These are phyloP conservation scores for Candolleomyces eurysporus DNA, from an alignment of 768 basidiomycete species.

Conservation along the genomic window DNA sequence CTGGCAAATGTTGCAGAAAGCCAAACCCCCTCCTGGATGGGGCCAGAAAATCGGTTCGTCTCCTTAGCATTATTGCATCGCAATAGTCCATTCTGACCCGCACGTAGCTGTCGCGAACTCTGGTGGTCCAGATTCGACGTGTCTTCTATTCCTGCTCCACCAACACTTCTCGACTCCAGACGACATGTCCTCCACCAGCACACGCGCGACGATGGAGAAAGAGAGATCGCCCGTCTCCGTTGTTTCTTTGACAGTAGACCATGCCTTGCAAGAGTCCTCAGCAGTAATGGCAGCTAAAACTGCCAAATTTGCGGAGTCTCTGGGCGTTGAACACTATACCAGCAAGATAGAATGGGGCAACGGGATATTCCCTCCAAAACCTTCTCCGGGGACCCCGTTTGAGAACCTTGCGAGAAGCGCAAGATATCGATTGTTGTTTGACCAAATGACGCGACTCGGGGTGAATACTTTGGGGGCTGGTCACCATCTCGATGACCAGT, in stretches of 20 bases:
- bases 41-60: conserved; percentile 1
- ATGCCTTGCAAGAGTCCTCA: conserved; percentile 64
- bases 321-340: conserved; percentile 48
- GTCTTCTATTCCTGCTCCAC: conserved; percentile 67
- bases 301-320: conserved; percentile 34
- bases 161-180: conserved; percentile 28
- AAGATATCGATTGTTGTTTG: conserved; percentile 42
- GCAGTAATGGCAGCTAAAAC: conserved; percentile 52
- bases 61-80: no score
- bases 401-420: conserved; percentile 60
- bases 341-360: conserved; percentile 57
- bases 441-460: conserved; percentile 35
- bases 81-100: not conserved
- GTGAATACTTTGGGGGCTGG: conserved; percentile 56
- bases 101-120: conserved; percentile 70
- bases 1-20: not conserved
- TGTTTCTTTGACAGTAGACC: conserved; percentile 66
- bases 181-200: not conserved
- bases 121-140: conserved; percentile 81
- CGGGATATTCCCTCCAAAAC: conserved; percentile 48
- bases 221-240: conserved; percentile 20
- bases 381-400: conserved; percentile 36
- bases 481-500: conserved; percentile 82
- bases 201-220: not conserved
- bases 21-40: not conserved